A percentile compares a stretch with the other conserved stretches of the same genome.
phyloP scores from a whole-genome alignment of 2,329 filamentous ascomycete genomes.

The Leptographium radiaticola region DNA sequence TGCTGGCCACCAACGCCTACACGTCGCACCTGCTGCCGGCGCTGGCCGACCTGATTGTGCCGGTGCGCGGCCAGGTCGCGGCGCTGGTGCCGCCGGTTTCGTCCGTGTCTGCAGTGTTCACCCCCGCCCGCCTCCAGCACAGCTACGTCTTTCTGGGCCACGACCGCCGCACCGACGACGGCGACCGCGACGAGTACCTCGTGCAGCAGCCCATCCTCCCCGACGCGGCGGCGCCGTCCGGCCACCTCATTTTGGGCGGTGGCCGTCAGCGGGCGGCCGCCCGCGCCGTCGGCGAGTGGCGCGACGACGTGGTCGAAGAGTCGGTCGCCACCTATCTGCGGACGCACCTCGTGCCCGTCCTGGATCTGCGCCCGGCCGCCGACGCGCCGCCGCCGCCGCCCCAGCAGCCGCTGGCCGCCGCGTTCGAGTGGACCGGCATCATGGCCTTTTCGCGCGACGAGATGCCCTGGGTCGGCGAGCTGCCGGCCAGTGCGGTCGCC shows the following conservation, averaged over 20 bases:
- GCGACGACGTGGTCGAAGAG: slow-evolving; percentile 21
- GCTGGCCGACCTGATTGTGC: slow-evolving; percentile 61
- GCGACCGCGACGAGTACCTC: slow-evolving; percentile 54
- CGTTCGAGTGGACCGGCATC: slow-evolving; percentile 65
- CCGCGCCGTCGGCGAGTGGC: slow-evolving; percentile 26
- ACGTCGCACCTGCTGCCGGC: slow-evolving; percentile 60
- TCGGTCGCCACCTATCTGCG: slow-evolving; percentile 44
- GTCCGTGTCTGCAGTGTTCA: no score
- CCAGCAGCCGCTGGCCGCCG: slow-evolving; percentile 28
- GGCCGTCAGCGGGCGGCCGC: slow-evolving; percentile 43
- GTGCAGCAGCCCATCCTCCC: slow-evolving; percentile 43
- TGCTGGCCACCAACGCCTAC: slow-evolving; percentile 77
- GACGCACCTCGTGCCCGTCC: slow-evolving; percentile 23
- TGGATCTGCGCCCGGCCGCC: slow-evolving; percentile 24
- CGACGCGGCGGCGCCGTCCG: slow-evolving; percentile 19
- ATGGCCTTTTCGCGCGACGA: slow-evolving; percentile 64
- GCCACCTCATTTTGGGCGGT: slow-evolving; percentile 59
- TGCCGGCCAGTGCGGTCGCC: slow-evolving; percentile 31
- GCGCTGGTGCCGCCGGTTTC: slow-evolving; percentile 43
- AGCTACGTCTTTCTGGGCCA: slow-evolving; percentile 51
- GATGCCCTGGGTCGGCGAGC: slow-evolving; percentile 55
- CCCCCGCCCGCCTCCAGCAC: slow-evolving; percentile 29
- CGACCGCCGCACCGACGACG: slow-evolving; percentile 9
- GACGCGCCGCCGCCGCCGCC: slow-evolving; percentile 11
- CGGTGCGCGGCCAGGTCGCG: slow-evolving; percentile 61